phyloP scores from a whole-genome alignment of 2,329 filamentous ascomycete species.

The Exophiala spinifera region DNA sequence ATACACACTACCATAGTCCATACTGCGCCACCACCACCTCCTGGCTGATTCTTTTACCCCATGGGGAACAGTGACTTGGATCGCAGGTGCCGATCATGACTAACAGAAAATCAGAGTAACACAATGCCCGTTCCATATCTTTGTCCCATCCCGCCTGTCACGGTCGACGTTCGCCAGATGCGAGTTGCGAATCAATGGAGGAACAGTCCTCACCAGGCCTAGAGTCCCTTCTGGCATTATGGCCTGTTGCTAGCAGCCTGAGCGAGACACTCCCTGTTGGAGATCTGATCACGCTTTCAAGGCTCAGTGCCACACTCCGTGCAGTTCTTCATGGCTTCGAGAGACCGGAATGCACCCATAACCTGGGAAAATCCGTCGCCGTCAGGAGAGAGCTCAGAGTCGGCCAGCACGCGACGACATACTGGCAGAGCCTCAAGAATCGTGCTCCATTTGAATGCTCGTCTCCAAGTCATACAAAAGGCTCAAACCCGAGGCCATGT shows the following conservation, averaged over 20 bases:
- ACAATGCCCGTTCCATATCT: background rate
- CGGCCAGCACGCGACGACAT: constrained; percentile 31
- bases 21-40: background rate
- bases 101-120: background rate
- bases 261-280: constrained; percentile 29
- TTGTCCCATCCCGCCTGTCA: background rate
- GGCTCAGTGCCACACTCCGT: constrained; percentile 28
- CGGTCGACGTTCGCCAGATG: background rate
- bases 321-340: constrained; percentile 33
- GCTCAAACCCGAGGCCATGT: constrained; percentile 27
- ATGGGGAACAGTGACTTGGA: background rate
- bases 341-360: background rate
- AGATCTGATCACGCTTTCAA: constrained; percentile 32
- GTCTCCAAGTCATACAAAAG: constrained; percentile 30
- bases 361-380: background rate
- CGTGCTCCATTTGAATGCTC: constrained; percentile 29
- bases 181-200: background rate
- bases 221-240: constrained; percentile 29
- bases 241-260: constrained; percentile 31
- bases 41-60: background rate
- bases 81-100: background rate
- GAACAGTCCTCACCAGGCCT: constrained; percentile 13
- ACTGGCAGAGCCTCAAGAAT: constrained; percentile 33
- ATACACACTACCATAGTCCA: background rate
- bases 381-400: constrained; percentile 28